Conservation (phyloP, 495 filamentous ascomycete genomes). For the Pseudotulostoma volvatum region DNA sequence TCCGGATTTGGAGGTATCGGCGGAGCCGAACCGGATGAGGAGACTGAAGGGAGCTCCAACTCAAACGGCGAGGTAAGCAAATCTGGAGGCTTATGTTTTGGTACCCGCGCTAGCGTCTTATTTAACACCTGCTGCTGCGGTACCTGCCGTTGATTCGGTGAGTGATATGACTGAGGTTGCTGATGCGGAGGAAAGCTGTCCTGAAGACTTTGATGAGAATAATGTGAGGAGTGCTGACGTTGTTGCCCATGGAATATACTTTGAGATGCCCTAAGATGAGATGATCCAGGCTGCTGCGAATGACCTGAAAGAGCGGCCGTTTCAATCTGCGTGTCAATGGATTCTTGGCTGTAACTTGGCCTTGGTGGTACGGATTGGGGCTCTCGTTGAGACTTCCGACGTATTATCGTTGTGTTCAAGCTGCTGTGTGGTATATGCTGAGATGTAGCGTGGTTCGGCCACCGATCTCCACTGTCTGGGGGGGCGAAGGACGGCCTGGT, state of each 20-base stretch:
- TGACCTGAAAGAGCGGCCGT: neutral
- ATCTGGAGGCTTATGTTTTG: conserved; percentile 41
- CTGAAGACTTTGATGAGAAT: neutral
- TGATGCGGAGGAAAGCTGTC: conserved; percentile 3
- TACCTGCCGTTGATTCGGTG: conserved; percentile 5
- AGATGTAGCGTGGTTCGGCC: neutral
- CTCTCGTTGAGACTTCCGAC: conserved; percentile 3
- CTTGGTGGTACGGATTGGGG: conserved; percentile 1
- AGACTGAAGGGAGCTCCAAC: conserved; percentile 41
- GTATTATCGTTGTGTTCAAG: neutral
- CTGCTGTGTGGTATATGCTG: conserved; percentile 1
- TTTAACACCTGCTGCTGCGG: conserved; percentile 1
- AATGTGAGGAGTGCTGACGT: neutral
- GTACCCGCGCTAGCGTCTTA: conserved; percentile 16
- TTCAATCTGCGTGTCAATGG: neutral
- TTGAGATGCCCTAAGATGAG: conserved; percentile 5
- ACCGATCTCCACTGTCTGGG: neutral
- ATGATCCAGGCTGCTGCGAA: neutral
- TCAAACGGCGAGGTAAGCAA: conserved; percentile 56
- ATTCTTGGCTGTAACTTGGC: conserved; percentile 1
- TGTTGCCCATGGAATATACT: conserved; percentile 10
- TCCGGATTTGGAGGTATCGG: conserved; percentile 93
- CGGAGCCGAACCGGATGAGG: conserved; percentile 45
- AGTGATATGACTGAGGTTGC: conserved; percentile 3
- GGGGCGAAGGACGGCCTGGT: neutral